Conservation (phyloP, 768 basidiomycete species). For the Termitomyces titanicus region DNA sequence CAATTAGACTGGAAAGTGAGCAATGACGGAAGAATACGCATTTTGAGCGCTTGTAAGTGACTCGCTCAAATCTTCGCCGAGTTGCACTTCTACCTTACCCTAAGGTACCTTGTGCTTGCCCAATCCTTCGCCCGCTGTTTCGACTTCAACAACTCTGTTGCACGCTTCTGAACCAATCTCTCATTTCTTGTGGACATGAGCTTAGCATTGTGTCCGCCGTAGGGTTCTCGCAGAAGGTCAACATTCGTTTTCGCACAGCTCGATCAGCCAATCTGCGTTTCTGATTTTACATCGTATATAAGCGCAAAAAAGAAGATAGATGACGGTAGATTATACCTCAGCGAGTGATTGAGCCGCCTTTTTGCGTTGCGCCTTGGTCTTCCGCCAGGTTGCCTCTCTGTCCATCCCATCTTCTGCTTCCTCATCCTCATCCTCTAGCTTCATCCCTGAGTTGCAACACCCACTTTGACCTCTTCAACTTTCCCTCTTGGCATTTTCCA, state of each 20-base stretch:
- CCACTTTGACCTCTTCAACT: constrained; percentile 15
- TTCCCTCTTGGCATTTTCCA: constrained; percentile 42
- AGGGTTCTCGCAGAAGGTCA: constrained; percentile 50
- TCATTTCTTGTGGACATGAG: constrained; percentile 37
- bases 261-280: constrained; percentile 63
- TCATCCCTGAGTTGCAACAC: constrained; percentile 6
- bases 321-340: constrained; percentile 43
- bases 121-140: constrained; percentile 62
- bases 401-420: constrained; percentile 28
- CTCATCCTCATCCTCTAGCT: constrained; percentile 38
- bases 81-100: constrained; percentile 74
- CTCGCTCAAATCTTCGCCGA: constrained; percentile 88
- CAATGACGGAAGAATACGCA: constrained; percentile 27
- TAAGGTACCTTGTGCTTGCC: constrained; percentile 79
- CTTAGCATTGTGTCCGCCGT: constrained; percentile 36
- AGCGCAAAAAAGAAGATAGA: neutral
- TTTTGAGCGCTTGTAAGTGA: constrained; percentile 81
- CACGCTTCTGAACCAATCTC: constrained; percentile 37
- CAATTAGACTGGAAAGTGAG: neutral
- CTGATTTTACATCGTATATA: constrained; percentile 26
- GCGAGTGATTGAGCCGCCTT: constrained; percentile 61
- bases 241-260: constrained; percentile 55
- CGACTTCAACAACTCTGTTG: constrained; percentile 44
- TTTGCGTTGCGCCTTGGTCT: constrained; percentile 50
- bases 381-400: constrained; percentile 41